Evolutionary conservation across 2,329 filamentous ascomycete species (phyloP).

Genomic region (Chrysosporium keratinophilum): DNA sequence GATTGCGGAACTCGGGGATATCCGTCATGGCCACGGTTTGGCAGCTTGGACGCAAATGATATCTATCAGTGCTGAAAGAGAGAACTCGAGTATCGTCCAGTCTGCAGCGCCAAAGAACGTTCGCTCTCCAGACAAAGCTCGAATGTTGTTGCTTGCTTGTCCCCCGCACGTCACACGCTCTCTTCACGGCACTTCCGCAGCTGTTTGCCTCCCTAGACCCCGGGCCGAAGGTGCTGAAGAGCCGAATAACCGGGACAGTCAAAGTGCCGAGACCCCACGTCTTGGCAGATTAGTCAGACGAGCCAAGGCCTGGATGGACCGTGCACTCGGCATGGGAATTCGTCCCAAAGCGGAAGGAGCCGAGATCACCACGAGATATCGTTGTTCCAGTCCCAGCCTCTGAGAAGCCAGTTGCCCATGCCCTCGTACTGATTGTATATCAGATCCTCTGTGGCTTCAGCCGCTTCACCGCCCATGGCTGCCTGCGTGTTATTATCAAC

Average conservation of each 20-base stretch:
- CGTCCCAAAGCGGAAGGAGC: background rate
- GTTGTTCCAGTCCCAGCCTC: constrained; percentile 21
- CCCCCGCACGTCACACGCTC: background rate
- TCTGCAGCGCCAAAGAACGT: too few relatives aligned
- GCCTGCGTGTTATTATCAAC: constrained; percentile 18
- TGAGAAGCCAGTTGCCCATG: constrained; percentile 25
- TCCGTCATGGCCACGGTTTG: constrained; percentile 18
- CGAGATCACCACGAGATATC: constrained; percentile 16
- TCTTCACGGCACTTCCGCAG: background rate
- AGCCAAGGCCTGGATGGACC: background rate
- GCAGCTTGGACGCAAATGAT: background rate
- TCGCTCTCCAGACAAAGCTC: too few relatives aligned
- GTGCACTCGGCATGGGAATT: background rate
- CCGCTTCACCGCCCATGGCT: constrained; percentile 12
- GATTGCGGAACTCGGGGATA: constrained; percentile 30
- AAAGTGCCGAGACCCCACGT: constrained; percentile 8
- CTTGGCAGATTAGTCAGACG: constrained; percentile 8
- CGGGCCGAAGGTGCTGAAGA: constrained; percentile 7
- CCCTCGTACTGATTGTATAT: constrained; percentile 23
- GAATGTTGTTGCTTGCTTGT: background rate
- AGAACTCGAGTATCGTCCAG: background rate
- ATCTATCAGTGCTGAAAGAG: too few relatives aligned
- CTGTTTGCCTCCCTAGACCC: background rate
- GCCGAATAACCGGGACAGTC: background rate
- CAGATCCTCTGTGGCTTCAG: constrained; percentile 16